Evolutionary conservation across 768 basidiomycete species (phyloP), one percentile per base, ranked within the genome.

Genomic region (Clitopilus hobsonii): DNA sequence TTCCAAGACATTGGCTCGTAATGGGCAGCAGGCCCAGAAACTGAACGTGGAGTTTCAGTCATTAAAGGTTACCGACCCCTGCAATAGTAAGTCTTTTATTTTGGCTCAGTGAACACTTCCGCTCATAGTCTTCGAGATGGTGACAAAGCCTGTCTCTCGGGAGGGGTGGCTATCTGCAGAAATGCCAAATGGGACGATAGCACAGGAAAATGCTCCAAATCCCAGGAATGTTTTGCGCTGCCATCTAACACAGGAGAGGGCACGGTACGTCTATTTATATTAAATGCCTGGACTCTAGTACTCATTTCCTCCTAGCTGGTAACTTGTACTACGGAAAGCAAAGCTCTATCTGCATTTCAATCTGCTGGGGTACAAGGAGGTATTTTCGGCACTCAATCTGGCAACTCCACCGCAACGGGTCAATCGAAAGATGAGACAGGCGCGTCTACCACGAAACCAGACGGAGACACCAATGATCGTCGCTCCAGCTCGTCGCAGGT

Each of bases 291-390:
- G 28, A 36, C 4, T 20, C 38, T 51, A 41, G n/a, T 20, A 36
- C 57, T 20, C 25, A 53, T 23, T 16, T 51, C 28, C 16, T 0
- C 32, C 1, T 54, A 84, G 82, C 64, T 65, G 27, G 56, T 85
- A n/a, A 67, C 71, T 1, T 87, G 84, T 67, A 81, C 82, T 3
- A 81, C 76, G 58, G 64, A 75, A 57, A 67, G 66, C n/a, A 76
- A 71, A 24, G 84, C 80, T 0, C 58, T 71, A 4, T 69, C 76
- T 0, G 60, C 78, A 7, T 78, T 86, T 56, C 54, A 70, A 8
- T 72, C 79, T 1, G 70, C 76, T 26, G 83, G 83, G 13, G 78
- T 73, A 1, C 66, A 65, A 14, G 77, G 77, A 8, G 77, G 74
- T 5, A 63, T 79, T 14, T 64, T 68, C 10, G 68, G 69, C 20